These are phyloP conservation scores for Termitomyces sp. DNA, from an alignment of 768 basidiomycete genomes.

Conservation along the genomic window DNA sequence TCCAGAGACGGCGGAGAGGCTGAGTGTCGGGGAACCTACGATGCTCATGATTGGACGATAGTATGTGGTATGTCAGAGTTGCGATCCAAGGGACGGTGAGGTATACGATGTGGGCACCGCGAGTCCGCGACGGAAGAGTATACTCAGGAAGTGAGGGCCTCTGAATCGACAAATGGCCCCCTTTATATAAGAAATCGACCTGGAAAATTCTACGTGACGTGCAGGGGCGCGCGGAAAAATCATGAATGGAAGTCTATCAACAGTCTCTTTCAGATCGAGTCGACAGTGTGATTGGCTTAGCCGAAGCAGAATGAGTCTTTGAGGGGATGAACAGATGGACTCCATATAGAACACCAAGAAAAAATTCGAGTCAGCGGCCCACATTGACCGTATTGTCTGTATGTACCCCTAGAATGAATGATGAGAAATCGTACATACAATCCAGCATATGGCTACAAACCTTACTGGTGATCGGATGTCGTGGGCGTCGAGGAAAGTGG, in stretches of 20 bases:
- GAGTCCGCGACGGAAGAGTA: neutral
- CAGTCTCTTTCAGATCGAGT: constrained; percentile 7
- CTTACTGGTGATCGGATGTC: neutral
- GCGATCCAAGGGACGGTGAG: neutral
- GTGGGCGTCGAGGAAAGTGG: constrained; percentile 6
- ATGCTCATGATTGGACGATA: constrained; percentile 5
- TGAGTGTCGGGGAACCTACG: constrained; percentile 25
- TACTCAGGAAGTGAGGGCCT: neutral
- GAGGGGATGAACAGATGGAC: neutral
- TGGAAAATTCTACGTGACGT: neutral
- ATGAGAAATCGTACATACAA: neutral
- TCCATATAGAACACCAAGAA: constrained; percentile 9
- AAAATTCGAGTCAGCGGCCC: constrained; percentile 3
- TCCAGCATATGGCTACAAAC: constrained; percentile 8
- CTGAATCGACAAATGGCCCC: neutral
- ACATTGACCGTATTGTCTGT: constrained; percentile 1
- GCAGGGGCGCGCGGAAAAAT: constrained; percentile 3
- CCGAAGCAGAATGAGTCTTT: neutral
- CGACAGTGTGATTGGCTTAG: neutral
- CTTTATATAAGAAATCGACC: constrained; percentile 5
- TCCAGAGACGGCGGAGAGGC: constrained; percentile 27
- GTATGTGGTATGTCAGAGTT: neutral
- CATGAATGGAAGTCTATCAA: neutral
- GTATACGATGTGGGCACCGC: neutral
- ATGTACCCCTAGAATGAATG: neutral